Evolutionary conservation across 2,329 filamentous ascomycete genomes (phyloP).

Genomic region (Arthrobotrys iridis): DNA sequence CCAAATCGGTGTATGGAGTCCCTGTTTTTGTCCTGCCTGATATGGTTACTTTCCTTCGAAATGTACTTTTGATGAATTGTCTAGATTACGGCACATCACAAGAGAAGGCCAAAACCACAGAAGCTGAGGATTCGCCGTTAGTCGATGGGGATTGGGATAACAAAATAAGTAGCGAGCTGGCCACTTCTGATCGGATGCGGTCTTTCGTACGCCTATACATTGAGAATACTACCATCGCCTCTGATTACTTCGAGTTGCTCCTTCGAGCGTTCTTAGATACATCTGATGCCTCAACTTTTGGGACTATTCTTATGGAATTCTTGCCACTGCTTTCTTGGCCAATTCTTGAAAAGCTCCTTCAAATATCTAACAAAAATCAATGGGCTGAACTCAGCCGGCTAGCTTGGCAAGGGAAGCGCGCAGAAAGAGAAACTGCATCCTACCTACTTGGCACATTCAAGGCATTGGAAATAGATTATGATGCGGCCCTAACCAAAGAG

Average conservation of each 20-base stretch:
- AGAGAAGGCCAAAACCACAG: conserved; percentile 59
- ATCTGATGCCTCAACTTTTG: conserved; percentile 25
- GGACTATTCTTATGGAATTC: conserved; percentile 40
- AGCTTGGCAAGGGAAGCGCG: conserved; percentile 39
- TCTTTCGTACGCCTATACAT: conserved; percentile 50
- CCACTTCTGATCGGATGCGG: conserved; percentile 67
- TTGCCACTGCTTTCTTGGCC: conserved; percentile 47
- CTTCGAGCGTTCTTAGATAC: conserved; percentile 21
- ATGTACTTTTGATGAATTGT: conserved; percentile 34
- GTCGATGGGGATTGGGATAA: conserved; percentile 86
- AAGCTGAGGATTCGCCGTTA: conserved; percentile 64
- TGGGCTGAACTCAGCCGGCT: conserved; percentile 40
- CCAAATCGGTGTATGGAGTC: conserved; percentile 28
- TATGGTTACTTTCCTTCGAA: conserved; percentile 48
- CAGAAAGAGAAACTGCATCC: conserved; percentile 34
- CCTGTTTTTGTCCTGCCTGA: conserved; percentile 55
- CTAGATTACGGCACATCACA: conserved; percentile 19
- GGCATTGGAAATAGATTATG: conserved; percentile 6
- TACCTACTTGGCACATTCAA: conserved; percentile 40
- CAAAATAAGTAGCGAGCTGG: conserved; percentile 76
- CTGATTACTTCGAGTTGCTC: conserved; percentile 34
- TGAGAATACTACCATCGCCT: conserved; percentile 11
- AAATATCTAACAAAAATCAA: conserved; percentile 34
- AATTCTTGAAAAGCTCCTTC: conserved; percentile 25
- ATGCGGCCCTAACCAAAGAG: conserved; percentile 7